phyloP scores from a whole-genome alignment of 1,284 basidiomycete genomes.

The Schizophyllum amplum region DNA sequence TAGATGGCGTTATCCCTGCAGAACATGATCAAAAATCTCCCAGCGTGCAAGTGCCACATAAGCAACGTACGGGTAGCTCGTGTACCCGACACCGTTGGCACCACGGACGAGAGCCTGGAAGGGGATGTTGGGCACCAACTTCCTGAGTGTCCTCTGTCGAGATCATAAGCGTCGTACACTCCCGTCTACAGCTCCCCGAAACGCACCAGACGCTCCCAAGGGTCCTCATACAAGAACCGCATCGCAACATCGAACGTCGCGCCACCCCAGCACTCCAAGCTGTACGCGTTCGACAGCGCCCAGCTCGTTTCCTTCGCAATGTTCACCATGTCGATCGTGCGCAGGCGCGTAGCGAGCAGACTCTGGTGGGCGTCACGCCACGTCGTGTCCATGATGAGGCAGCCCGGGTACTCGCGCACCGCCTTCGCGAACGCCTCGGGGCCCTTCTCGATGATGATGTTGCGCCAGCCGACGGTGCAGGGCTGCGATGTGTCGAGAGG shows the following conservation, averaged over 20 bases:
- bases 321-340: conserved; percentile 97
- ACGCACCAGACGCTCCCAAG: conserved; percentile 92
- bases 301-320: conserved; percentile 97
- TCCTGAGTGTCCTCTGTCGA: conserved; percentile 77
- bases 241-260: conserved; percentile 99
- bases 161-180: background rate
- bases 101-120: conserved; percentile 98
- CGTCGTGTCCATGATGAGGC: conserved; percentile 96
- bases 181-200: conserved; percentile 7
- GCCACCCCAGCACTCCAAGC: conserved; percentile 99
- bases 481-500: conserved; percentile 78
- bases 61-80: conserved; percentile 83
- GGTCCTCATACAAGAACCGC: conserved; percentile 99
- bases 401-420: conserved; percentile 92
- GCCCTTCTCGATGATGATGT: conserved; percentile 97
- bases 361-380: conserved; percentile 99
- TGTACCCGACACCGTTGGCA: conserved; percentile 99
- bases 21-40: background rate
- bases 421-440: conserved; percentile 99
- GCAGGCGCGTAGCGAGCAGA: conserved; percentile 90
- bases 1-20: conserved; percentile 96
- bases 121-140: conserved; percentile 97
- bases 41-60: background rate
- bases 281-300: conserved; percentile 93
- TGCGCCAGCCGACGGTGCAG: conserved; percentile 91